These are phyloP conservation scores for Epichloe typhina DNA, from an alignment of 2,329 filamentous ascomycete species.

Conservation along the genomic window DNA sequence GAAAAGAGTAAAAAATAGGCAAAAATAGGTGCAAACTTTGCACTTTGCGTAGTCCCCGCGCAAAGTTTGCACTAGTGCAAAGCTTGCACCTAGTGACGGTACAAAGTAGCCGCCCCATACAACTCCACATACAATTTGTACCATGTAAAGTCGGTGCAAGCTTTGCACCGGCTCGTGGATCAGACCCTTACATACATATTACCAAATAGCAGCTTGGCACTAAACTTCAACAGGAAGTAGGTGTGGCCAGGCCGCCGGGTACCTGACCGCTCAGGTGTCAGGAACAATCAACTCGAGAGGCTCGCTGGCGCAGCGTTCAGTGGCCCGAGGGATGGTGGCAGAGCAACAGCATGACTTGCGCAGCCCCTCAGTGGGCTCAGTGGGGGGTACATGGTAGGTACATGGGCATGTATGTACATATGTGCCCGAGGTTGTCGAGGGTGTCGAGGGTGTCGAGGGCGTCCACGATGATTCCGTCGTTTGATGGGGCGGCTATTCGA, in stretches of 20 bases:
- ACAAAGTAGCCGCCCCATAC: too few relatives aligned
- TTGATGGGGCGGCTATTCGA: constrained; percentile 19
- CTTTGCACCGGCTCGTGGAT: too few relatives aligned
- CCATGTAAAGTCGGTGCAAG: too few relatives aligned
- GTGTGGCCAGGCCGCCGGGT: background rate
- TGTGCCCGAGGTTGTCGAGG: background rate
- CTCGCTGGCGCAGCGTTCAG: background rate
- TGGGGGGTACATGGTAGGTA: too few relatives aligned
- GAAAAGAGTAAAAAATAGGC: too few relatives aligned
- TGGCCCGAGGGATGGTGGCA: constrained; percentile 1
- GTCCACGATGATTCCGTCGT: constrained; percentile 6
- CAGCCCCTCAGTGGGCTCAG: background rate
- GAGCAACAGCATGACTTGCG: constrained; percentile 2
- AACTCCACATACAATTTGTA: too few relatives aligned
- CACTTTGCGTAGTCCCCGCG: too few relatives aligned
- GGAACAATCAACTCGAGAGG: constrained; percentile 11
- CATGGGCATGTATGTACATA: background rate
- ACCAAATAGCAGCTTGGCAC: constrained; percentile 4
- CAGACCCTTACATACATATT: too few relatives aligned
- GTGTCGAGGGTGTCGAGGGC: background rate
- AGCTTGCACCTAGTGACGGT: too few relatives aligned
- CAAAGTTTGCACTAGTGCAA: too few relatives aligned
- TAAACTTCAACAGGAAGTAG: constrained; percentile 18
- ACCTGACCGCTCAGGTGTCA: constrained; percentile 15
- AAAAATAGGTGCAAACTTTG: too few relatives aligned